Conservation (phyloP, 306 rosid species). For the Casuarina glauca region DNA sequence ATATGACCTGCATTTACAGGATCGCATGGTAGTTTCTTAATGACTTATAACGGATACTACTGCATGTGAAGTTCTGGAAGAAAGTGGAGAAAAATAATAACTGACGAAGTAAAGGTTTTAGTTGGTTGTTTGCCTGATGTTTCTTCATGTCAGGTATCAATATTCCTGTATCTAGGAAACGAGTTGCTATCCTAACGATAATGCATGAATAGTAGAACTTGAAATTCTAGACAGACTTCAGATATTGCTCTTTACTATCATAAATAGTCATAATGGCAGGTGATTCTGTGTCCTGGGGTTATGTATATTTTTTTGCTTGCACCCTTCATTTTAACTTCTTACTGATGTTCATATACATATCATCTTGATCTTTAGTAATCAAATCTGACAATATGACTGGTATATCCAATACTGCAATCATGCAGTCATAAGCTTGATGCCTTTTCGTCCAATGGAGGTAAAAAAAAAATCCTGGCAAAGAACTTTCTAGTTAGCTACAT, state of each 20-base stretch:
- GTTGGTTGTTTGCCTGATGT: not conserved
- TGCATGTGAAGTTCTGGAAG: not conserved
- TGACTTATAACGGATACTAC: not conserved
- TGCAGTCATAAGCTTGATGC: not conserved
- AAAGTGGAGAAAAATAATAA: not conserved
- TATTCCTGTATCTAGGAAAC: not conserved
- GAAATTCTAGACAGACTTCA: not conserved
- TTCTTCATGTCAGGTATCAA: not conserved
- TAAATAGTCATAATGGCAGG: not conserved
- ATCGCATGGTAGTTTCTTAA: not conserved
- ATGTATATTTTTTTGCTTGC: not conserved
- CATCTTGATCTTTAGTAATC: not conserved
- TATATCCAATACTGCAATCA: not conserved
- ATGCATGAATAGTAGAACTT: not conserved
- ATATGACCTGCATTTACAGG: not conserved
- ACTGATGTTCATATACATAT: not conserved
- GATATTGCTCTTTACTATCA: not conserved
- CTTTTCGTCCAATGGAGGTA: not conserved
- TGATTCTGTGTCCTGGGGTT: not conserved
- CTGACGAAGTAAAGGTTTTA: not conserved
- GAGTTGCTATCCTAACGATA: not conserved
- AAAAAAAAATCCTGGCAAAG: not conserved
- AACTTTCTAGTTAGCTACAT: not conserved
- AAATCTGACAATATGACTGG: not conserved
- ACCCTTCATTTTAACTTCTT: not conserved